These are phyloP conservation scores for Colletotrichum coccodes DNA, from an alignment of 2,329 filamentous ascomycete species.

Conservation along the genomic window DNA sequence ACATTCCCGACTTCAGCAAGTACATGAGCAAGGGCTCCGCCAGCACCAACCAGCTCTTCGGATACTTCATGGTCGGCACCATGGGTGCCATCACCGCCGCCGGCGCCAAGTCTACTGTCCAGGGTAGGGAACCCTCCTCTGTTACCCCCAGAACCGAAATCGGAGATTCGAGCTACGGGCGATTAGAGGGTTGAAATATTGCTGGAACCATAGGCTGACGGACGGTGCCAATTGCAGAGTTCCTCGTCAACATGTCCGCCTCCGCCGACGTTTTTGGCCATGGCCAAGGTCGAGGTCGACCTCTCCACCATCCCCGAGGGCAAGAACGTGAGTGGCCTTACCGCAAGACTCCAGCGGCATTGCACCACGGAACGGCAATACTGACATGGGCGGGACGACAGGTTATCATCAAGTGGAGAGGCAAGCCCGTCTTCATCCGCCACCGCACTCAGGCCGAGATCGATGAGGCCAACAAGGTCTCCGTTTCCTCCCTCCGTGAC, in stretches of 20 bases:
- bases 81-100: conserved; percentile 93
- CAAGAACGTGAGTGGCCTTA: conserved; percentile 84
- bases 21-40: conserved; percentile 80
- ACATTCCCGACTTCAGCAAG: conserved; percentile 89
- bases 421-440: conserved; percentile 99
- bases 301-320: conserved; percentile 93
- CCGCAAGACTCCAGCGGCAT: background rate
- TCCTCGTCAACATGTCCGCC: conserved; percentile 99
- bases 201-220: conserved; percentile 30
- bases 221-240: conserved; percentile 72
- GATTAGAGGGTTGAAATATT: background rate
- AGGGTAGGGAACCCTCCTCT: conserved; percentile 75
- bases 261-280: conserved; percentile 96
- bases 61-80: conserved; percentile 98
- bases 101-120: conserved; percentile 96
- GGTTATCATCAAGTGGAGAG: conserved; percentile 99
- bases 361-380: background rate
- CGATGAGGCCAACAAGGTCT: conserved; percentile 90
- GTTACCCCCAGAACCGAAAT: background rate
- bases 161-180: background rate
- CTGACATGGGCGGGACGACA: conserved; percentile 46
- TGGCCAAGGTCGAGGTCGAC: conserved; percentile 99
- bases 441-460: conserved; percentile 96
- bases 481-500: conserved; percentile 86
- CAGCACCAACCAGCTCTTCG: conserved; percentile 85